These are phyloP conservation scores for Ophiocordyceps australis DNA, from an alignment of 2,329 filamentous ascomycete genomes.

Conservation along the genomic window DNA sequence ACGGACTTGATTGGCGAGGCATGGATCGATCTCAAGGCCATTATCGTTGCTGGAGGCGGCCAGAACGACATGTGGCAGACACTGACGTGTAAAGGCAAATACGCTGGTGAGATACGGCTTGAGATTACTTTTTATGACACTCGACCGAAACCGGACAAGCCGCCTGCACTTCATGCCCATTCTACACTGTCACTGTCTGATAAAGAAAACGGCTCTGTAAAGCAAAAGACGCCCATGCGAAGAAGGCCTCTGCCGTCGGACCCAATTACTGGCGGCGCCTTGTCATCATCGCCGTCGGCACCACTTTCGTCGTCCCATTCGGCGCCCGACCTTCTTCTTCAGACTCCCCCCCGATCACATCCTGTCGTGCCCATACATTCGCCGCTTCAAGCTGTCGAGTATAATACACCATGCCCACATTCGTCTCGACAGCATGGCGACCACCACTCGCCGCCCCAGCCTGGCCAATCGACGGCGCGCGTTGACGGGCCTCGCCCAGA, in stretches of 20 bases:
- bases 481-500: slow-evolving; percentile 11
- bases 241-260: slow-evolving; percentile 70
- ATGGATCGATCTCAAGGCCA: slow-evolving; percentile 67
- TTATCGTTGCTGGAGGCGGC: slow-evolving; percentile 76
- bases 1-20: slow-evolving; percentile 92
- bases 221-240: slow-evolving; percentile 49
- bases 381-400: slow-evolving; percentile 33
- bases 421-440: slow-evolving; percentile 15
- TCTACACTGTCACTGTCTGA: slow-evolving; percentile 14
- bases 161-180: slow-evolving; percentile 36
- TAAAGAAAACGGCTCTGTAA: slow-evolving; percentile 17
- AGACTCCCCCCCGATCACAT: slow-evolving; percentile 28
- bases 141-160: slow-evolving; percentile 63
- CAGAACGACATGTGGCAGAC: slow-evolving; percentile 87
- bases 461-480: slow-evolving; percentile 5
- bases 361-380: slow-evolving; percentile 31
- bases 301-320: slow-evolving; percentile 3
- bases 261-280: slow-evolving; percentile 41
- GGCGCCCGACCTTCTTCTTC: slow-evolving; percentile 18
- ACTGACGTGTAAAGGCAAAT: slow-evolving; percentile 78
- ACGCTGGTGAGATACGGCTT: slow-evolving; percentile 84
- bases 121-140: slow-evolving; percentile 95
- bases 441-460: slow-evolving; percentile 15
- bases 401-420: slow-evolving; percentile 21
- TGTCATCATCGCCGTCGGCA: slow-evolving; percentile 9